phyloP scores from a whole-genome alignment of 208 protist genomes.

The Leishmania mexicana region DNA sequence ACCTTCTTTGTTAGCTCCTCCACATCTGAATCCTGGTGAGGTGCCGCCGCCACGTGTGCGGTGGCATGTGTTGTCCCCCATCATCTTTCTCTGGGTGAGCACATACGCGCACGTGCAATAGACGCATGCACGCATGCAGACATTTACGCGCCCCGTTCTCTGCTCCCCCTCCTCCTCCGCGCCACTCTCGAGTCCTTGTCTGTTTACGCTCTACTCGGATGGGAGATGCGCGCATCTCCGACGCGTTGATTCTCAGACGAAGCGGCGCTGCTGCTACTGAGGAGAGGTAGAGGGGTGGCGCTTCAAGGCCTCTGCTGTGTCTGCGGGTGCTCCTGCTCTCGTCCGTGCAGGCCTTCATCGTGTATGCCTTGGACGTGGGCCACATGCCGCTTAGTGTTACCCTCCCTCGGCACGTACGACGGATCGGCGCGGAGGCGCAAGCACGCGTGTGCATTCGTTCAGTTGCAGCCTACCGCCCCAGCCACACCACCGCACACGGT shows the following conservation, averaged over 20 bases:
- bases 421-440: too few relatives aligned
- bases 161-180: background rate
- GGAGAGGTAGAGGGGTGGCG: background rate
- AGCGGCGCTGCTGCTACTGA: background rate
- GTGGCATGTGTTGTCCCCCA: background rate
- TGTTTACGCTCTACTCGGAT: background rate
- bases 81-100: background rate
- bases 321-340: conserved; percentile 15
- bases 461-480: background rate
- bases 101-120: background rate
- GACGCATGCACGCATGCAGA: background rate
- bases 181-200: background rate
- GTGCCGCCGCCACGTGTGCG: background rate
- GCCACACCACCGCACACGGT: background rate
- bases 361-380: background rate
- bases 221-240: background rate
- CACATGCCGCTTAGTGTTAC: background rate
- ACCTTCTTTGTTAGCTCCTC: background rate
- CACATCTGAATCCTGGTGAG: background rate
- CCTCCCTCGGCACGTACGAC: too few relatives aligned
- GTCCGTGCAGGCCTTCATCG: background rate
- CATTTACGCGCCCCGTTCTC: background rate
- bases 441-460: too few relatives aligned
- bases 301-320: background rate
- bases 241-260: background rate